Percentiles rank a stretch among this genome's conserved stretches.
phyloP scores from a whole-genome alignment of 169 alveolate genomes.

The Cryptosporidium sp. region DNA sequence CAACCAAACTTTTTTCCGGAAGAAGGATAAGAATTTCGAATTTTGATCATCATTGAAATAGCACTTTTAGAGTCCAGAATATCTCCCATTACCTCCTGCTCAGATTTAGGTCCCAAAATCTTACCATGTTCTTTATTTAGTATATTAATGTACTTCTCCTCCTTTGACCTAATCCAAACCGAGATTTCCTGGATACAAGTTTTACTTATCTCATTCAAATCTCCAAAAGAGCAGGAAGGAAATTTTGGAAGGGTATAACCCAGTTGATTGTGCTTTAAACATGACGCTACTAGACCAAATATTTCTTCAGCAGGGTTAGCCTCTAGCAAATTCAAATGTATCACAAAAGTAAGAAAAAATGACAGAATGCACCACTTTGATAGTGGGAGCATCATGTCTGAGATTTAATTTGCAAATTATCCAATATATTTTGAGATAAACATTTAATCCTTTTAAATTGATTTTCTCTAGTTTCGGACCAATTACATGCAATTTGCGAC shows the following conservation, averaged over 20 bases:
- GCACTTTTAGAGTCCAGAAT: background rate
- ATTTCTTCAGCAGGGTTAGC: conserved; percentile 7
- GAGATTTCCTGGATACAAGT: conserved; percentile 18
- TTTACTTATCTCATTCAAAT: background rate
- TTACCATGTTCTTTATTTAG: background rate
- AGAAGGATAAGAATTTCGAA: background rate
- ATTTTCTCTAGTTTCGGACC: background rate
- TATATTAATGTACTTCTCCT: background rate
- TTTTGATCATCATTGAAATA: background rate
- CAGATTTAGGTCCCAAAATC: background rate
- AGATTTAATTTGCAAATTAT: background rate
- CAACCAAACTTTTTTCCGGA: background rate
- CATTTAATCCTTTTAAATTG: background rate
- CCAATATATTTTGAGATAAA: background rate
- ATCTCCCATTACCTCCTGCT: background rate
- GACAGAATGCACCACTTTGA: conserved; percentile 19
- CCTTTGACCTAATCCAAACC: background rate
- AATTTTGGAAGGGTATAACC: conserved; percentile 5
- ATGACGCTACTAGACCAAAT: conserved; percentile 6
- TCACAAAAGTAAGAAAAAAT: conserved; percentile 1
- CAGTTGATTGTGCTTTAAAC: conserved; percentile 18
- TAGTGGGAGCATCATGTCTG: conserved; percentile 3
- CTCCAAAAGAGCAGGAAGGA: background rate
- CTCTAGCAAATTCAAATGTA: conserved; percentile 4
- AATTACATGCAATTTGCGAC: conserved; percentile 20